Percentiles rank a stretch among this genome's conserved stretches.
These are phyloP conservation scores for Trematosphaeria pertusa DNA, from an alignment of 2,329 filamentous ascomycete species.

Conservation along the genomic window DNA sequence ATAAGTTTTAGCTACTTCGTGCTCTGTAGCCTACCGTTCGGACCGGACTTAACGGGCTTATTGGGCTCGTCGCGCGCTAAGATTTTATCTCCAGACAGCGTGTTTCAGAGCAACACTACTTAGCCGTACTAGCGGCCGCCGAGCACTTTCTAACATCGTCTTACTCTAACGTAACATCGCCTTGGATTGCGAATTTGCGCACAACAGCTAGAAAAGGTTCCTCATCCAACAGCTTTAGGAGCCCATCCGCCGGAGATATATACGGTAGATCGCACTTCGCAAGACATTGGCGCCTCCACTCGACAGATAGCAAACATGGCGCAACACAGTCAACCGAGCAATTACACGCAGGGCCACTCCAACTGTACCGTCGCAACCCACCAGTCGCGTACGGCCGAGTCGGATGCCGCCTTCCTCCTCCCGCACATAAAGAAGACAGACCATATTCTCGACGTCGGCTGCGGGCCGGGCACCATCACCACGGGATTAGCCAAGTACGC, in stretches of 20 bases:
- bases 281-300: background rate
- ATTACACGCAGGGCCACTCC: slow-evolving; percentile 39
- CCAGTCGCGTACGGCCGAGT: slow-evolving; percentile 41
- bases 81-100: too few relatives aligned
- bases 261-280: background rate
- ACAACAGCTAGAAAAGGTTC: background rate
- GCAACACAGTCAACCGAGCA: background rate
- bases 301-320: background rate
- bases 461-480: slow-evolving; percentile 51
- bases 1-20: too few relatives aligned
- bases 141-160: too few relatives aligned
- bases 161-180: too few relatives aligned
- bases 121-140: too few relatives aligned
- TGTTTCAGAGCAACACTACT: too few relatives aligned
- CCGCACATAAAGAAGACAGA: slow-evolving; percentile 16
- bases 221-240: background rate
- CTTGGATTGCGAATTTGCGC: too few relatives aligned
- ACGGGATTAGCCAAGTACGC: slow-evolving; percentile 43
- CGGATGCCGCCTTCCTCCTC: slow-evolving; percentile 31
- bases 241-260: background rate
- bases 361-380: slow-evolving; percentile 35
- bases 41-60: too few relatives aligned
- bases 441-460: slow-evolving; percentile 50
- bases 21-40: too few relatives aligned
- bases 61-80: too few relatives aligned